phyloP scores from a whole-genome alignment of 1,284 basidiomycete species.

The Naganishia cerealis region DNA sequence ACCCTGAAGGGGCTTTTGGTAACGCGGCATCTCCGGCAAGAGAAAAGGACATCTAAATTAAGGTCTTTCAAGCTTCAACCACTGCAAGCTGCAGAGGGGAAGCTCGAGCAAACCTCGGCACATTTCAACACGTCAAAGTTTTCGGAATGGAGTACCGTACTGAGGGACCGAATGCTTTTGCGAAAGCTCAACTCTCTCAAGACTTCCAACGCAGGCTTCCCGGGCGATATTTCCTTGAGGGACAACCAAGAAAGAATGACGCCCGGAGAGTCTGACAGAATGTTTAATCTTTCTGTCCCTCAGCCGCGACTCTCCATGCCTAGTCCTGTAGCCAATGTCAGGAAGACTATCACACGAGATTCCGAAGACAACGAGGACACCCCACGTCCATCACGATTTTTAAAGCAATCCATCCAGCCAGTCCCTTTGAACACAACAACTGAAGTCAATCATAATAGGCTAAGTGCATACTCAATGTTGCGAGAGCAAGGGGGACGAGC shows the following conservation, averaged over 20 bases:
- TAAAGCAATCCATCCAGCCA: not conserved
- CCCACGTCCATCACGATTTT: conserved; percentile 8
- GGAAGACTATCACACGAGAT: not conserved
- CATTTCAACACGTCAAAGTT: not conserved
- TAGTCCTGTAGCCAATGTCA: not conserved
- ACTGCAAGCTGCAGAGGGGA: not conserved
- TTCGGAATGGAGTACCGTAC: not conserved
- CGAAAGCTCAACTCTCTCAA: not conserved
- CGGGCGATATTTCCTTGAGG: conserved; percentile 23
- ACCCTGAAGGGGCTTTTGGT: not conserved
- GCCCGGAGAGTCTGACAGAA: conserved; percentile 21
- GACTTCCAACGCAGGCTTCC: not conserved
- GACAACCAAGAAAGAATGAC: conserved; percentile 24
- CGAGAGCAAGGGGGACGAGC: not conserved
- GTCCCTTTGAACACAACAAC: not conserved
- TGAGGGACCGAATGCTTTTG: not conserved
- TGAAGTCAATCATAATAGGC: not conserved
- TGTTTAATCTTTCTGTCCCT: conserved; percentile 22
- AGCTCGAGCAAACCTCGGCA: not conserved
- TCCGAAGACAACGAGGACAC: conserved; percentile 20
- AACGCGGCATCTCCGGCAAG: not conserved
- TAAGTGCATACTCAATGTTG: conserved; percentile 18
- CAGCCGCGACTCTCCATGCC: conserved; percentile 27
- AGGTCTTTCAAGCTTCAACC: not conserved
- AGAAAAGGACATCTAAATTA: not conserved